Conservation (phyloP, 2,329 filamentous ascomycete species). For the Amylocarpus encephaloides region DNA sequence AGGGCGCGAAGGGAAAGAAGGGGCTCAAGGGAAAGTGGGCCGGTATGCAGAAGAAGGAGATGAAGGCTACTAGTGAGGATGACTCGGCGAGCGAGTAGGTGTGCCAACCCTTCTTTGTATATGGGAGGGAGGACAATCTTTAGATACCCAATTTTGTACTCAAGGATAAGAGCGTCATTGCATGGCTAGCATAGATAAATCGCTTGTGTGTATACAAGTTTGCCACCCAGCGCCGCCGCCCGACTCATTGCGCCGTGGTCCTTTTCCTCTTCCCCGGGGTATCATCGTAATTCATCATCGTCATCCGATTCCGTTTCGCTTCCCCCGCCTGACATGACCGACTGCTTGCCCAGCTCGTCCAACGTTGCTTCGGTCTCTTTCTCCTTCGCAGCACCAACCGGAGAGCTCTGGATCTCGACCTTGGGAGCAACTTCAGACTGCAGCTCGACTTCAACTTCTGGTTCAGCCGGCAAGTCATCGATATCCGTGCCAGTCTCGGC, state of each 20-base stretch:
- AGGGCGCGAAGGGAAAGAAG: slow-evolving; percentile 35
- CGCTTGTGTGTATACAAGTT: background rate
- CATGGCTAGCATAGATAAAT: slow-evolving; percentile 5
- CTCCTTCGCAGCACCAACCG: background rate
- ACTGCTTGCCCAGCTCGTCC: background rate
- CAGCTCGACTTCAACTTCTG: background rate
- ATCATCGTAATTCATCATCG: slow-evolving; percentile 16
- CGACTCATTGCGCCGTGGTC: background rate
- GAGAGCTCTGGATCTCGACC: background rate
- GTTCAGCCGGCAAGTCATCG: background rate
- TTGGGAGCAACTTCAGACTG: background rate
- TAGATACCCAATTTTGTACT: slow-evolving; percentile 6
- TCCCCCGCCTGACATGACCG: background rate
- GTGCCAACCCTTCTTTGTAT: slow-evolving; percentile 8
- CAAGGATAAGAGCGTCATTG: slow-evolving; percentile 1
- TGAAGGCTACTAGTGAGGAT: slow-evolving; percentile 28
- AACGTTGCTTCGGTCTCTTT: background rate
- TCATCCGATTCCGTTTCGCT: slow-evolving; percentile 14
- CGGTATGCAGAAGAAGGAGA: slow-evolving; percentile 22
- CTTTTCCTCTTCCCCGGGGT: slow-evolving; percentile 4
- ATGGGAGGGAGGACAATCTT: background rate
- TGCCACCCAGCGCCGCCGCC: background rate
- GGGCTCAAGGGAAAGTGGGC: slow-evolving; percentile 35
- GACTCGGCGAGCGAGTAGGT: slow-evolving; percentile 23
- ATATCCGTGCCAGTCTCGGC: slow-evolving; percentile 6